Percentiles rank a stretch among this genome's conserved stretches.
Evolutionary conservation across 2,329 filamentous ascomycete genomes (phyloP).

Genomic region (Helicocarpus griseus): DNA sequence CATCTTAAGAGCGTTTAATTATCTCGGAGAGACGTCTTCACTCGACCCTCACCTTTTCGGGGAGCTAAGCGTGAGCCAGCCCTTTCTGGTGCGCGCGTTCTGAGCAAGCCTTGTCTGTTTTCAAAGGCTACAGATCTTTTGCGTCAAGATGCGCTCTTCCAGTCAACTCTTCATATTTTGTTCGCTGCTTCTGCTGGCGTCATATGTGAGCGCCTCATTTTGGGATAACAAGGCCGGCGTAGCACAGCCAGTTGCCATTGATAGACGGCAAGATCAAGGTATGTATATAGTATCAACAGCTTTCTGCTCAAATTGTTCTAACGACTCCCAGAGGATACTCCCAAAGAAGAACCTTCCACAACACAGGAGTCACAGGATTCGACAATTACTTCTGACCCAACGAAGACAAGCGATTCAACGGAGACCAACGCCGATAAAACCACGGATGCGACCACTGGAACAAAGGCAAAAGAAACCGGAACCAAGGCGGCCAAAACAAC

Average conservation of each 20-base stretch:
- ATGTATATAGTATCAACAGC: conserved; percentile 10
- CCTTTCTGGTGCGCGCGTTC: background rate
- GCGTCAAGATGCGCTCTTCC: conserved; percentile 24
- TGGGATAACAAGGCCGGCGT: conserved; percentile 14
- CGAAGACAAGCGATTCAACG: conserved; percentile 12
- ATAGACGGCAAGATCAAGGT: conserved; percentile 18
- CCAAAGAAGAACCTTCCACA: conserved; percentile 15
- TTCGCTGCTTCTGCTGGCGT: conserved; percentile 24
- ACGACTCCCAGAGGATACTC: conserved; percentile 7
- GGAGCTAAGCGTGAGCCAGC: no score
- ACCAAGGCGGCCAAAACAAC: conserved; percentile 14
- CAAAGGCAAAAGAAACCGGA: conserved; percentile 10
- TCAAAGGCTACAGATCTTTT: conserved; percentile 2
- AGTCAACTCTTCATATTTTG: conserved; percentile 23
- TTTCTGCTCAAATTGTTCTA: background rate
- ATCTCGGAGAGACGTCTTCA: no score
- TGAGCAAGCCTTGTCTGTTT: conserved; percentile 3
- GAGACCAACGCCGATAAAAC: conserved; percentile 13
- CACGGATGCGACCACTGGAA: conserved; percentile 9
- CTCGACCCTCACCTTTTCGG: no score
- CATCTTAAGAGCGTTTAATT: no score
- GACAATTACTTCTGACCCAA: conserved; percentile 13
- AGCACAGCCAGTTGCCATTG: conserved; percentile 12
- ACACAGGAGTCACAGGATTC: conserved; percentile 7
- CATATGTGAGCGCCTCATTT: conserved; percentile 23